These are phyloP conservation scores for Chrysanthemum seticuspe DNA, from an alignment of 129 eudicot species.

Conservation along the genomic window DNA sequence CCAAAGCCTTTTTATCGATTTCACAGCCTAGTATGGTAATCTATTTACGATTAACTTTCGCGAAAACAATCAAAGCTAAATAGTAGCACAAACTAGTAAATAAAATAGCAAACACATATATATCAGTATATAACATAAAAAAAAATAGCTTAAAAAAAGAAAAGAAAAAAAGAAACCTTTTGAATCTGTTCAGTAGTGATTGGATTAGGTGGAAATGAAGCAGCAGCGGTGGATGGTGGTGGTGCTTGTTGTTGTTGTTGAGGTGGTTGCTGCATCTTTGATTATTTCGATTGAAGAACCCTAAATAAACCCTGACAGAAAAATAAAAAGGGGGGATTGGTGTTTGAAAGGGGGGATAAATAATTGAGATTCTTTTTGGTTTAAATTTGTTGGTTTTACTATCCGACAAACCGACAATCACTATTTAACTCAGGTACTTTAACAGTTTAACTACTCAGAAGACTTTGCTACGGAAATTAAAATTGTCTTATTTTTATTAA, in stretches of 20 bases:
- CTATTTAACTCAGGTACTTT: no score
- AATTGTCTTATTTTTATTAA: no score
- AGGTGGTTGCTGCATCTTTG: conserved; percentile 1
- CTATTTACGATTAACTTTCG: neutral
- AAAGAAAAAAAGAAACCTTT: conserved; percentile 21
- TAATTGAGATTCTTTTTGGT: no score
- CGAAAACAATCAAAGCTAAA: neutral
- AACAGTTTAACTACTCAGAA: no score
- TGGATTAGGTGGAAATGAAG: conserved; percentile 30
- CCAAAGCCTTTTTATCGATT: no score
- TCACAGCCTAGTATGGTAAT: neutral
- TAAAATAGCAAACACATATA: neutral
- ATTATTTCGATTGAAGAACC: neutral
- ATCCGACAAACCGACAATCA: no score
- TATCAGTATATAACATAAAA: neutral
- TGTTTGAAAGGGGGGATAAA: no score
- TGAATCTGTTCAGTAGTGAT: conserved; percentile 43
- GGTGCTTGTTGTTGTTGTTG: conserved; percentile 29
- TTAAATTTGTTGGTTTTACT: no score
- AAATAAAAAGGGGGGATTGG: no score
- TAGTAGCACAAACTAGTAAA: neutral
- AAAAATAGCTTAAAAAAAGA: neutral
- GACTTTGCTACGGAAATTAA: no score
- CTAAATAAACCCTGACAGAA: neutral
- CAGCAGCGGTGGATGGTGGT: conserved; percentile 24